Base-by-base conservation (phyloP, 139 green algal genomes). In the Limnomonas spitsbergensis region DNA sequence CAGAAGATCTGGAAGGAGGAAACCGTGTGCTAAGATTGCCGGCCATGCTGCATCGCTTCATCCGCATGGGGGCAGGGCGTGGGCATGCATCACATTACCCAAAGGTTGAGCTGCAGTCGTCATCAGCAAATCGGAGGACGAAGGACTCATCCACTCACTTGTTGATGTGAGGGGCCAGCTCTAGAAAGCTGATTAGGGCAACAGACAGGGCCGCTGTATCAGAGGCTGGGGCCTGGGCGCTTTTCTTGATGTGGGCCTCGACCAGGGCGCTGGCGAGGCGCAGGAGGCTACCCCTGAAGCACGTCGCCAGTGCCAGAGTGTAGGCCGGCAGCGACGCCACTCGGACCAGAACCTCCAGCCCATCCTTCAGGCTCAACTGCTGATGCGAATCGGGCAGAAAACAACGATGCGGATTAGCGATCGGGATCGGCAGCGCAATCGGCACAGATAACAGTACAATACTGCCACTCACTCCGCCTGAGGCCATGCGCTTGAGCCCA, bases 91-190 rank as follows among this genome's bases (percentile, higher is more conserved):
- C n/a, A n/a, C n/a, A n/a, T n/a, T n/a, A n/a, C n/a, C n/a, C n/a
- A n/a, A n/a, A n/a, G n/a, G n/a, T n/a, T n/a, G n/a, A n/a, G n/a
- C n/a, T n/a, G n/a, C n/a, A n/a, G n/a, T n/a, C n/a, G n/a, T n/a
- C n/a, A n/a, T n/a, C n/a, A n/a, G n/a, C n/a, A n/a, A n/a, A n/a
- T n/a, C n/a, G n/a, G n/a, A n/a, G n/a, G n/a, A n/a, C n/a, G n/a
- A n/a, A n/a, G n/a, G n/a, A n/a, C n/a, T n/a, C n/a, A n/a, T n/a
- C n/a, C n/a, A 4, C 78, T 69, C 29, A 87, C 88, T 81, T 85
- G 38, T 81, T 47, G 1, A 82, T 52, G 47, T 92, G 85, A 7
- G 88, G 84, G 1, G 81, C 84, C 39, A 92, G 53, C 54, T 88
- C 79, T 34, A 90, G 69, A 14, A 86, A n/a, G 0, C 42, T 53